A percentile compares a stretch with the other conserved stretches of the same genome.
These are phyloP conservation scores for Saccharomyces hybrid DNA, from an alignment of 1,139 yeast species.

Conservation along the genomic window DNA sequence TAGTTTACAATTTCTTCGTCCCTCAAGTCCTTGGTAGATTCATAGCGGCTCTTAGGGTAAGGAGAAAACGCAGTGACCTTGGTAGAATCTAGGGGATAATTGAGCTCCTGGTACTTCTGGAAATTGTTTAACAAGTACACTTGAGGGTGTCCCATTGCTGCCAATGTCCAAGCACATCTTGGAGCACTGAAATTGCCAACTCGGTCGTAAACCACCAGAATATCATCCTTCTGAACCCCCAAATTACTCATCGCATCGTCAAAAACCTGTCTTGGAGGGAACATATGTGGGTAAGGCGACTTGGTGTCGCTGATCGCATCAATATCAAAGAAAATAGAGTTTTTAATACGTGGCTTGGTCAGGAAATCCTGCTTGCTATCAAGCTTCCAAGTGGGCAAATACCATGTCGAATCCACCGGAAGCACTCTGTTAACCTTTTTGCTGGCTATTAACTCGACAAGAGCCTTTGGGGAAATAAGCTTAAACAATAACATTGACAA, in stretches of 20 bases:
- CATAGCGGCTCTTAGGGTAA: conserved; percentile 37
- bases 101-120: conserved; percentile 40
- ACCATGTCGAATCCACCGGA: conserved; percentile 89
- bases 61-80: conserved; percentile 23
- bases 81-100: conserved; percentile 34
- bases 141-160: conserved; percentile 62
- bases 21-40: conserved; percentile 44
- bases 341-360: conserved; percentile 47
- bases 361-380: conserved; percentile 52
- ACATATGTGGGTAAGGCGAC: conserved; percentile 81
- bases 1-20: conserved; percentile 54
- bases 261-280: conserved; percentile 56
- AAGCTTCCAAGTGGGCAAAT: conserved; percentile 64
- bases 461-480: conserved; percentile 25
- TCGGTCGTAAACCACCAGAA: conserved; percentile 76
- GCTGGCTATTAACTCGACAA: conserved; percentile 11
- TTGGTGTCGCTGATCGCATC: conserved; percentile 53
- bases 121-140: conserved; percentile 67
- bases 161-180: conserved; percentile 83
- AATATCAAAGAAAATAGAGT: conserved; percentile 71
- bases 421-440: conserved; percentile 36
- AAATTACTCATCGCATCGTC: conserved; percentile 41
- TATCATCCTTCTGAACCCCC: conserved; percentile 41
- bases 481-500: conserved; percentile 22
- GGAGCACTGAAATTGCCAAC: conserved; percentile 82